These are phyloP conservation scores for Spinacia oleracea DNA, from an alignment of 179 eudicot species.

Conservation along the genomic window DNA sequence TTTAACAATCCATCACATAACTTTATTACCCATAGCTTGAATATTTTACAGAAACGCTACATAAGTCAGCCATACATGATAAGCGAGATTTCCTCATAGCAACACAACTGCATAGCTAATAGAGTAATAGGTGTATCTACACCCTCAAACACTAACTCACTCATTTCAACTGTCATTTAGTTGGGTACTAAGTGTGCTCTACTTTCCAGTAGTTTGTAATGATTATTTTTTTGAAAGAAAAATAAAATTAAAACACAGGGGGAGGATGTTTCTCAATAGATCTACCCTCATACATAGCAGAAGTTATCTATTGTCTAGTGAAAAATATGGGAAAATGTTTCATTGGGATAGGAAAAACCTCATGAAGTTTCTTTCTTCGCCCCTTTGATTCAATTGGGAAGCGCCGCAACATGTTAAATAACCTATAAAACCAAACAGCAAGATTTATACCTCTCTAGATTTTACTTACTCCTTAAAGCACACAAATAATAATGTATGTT, in stretches of 20 bases:
- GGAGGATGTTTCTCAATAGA: background rate
- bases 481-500: background rate
- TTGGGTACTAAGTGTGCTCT: background rate
- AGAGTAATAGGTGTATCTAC: background rate
- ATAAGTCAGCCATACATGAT: background rate
- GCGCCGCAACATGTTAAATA: slow-evolving; percentile 81
- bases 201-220: too few species aligned
- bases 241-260: background rate
- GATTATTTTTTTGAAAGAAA: background rate
- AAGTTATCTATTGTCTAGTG: too few species aligned
- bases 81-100: background rate
- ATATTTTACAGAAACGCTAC: background rate
- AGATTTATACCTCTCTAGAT: slow-evolving; percentile 4
- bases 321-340: too few species aligned
- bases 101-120: background rate
- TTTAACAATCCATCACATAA: background rate
- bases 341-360: slow-evolving; percentile 49
- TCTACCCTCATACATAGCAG: background rate
- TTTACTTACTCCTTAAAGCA: background rate
- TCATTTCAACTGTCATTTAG: background rate
- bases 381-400: slow-evolving; percentile 97
- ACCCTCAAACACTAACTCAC: background rate
- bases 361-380: slow-evolving; percentile 87
- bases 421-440: slow-evolving; percentile 43
- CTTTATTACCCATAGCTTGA: background rate